These are phyloP conservation scores for Lepidopterella palustris DNA, from an alignment of 495 filamentous ascomycete genomes.

Conservation along the genomic window DNA sequence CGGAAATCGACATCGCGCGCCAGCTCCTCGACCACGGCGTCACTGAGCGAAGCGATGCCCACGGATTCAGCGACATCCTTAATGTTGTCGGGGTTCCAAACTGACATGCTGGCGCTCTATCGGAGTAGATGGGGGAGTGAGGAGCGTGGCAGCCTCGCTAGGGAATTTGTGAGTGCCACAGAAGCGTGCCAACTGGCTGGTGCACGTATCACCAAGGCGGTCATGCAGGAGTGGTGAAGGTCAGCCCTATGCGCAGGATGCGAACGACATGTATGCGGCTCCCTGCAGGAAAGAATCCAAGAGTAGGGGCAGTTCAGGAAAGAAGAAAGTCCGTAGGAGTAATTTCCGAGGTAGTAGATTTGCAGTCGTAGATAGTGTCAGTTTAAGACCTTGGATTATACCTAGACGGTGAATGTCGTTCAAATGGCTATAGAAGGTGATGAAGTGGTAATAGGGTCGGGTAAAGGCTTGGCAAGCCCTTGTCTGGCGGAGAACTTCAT, in stretches of 20 bases:
- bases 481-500: not conserved
- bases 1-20: conserved; percentile 93
- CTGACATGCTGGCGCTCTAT: conserved; percentile 33
- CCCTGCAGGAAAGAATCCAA: not conserved
- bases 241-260: not conserved
- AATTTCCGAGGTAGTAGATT: too few species aligned
- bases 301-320: not conserved
- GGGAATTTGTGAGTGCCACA: not conserved
- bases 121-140: not conserved
- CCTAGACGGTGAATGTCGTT: not conserved
- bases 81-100: conserved; percentile 96
- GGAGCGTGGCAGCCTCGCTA: not conserved
- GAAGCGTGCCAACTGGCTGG: not conserved
- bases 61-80: conserved; percentile 92
- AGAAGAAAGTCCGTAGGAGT: too few species aligned
- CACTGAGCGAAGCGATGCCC: conserved; percentile 68
- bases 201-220: not conserved
- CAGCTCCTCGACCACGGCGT: conserved; percentile 77
- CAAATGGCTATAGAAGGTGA: not conserved
- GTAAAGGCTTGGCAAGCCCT: not conserved
- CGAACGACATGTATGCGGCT: not conserved
- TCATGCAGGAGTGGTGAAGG: not conserved
- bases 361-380: too few species aligned
- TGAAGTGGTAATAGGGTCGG: not conserved
- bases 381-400: too few species aligned